Conservation (phyloP, 257 asterid species). For the Primulina huaijiensis region DNA sequence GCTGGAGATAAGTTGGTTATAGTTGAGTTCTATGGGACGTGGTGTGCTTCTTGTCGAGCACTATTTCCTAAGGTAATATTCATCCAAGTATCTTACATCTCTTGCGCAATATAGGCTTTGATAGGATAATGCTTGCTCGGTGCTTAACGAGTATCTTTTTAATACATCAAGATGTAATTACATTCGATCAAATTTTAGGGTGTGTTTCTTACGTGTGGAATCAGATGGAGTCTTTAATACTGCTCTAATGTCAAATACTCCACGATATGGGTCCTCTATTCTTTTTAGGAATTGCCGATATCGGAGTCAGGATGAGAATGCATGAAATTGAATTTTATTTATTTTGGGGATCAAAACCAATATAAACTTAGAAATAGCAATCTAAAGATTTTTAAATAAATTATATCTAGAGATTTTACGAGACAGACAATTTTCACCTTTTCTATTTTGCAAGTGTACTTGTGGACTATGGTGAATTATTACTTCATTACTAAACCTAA, state of each 20-base stretch:
- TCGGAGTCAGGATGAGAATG: background rate
- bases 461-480: background rate
- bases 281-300: background rate
- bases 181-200: background rate
- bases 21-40: conserved; percentile 85
- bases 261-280: background rate
- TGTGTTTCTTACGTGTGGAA: background rate
- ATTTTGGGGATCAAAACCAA: too few relatives aligned
- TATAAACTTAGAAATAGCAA: too few relatives aligned
- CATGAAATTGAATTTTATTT: background rate
- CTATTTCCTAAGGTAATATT: conserved; percentile 71
- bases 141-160: background rate
- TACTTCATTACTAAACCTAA: background rate
- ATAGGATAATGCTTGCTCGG: background rate
- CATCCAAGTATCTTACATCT: background rate
- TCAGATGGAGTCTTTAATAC: background rate
- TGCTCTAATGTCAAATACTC: background rate
- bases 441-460: background rate
- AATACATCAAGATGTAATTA: background rate
- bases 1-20: conserved; percentile 85
- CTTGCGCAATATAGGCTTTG: conserved; percentile 11
- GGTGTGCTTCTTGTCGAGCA: conserved; percentile 97
- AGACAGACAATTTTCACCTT: too few relatives aligned
- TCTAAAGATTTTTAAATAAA: too few relatives aligned
- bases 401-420: too few relatives aligned